Conservation (phyloP, 2,329 filamentous ascomycete species). For the Dothistroma septosporum region DNA sequence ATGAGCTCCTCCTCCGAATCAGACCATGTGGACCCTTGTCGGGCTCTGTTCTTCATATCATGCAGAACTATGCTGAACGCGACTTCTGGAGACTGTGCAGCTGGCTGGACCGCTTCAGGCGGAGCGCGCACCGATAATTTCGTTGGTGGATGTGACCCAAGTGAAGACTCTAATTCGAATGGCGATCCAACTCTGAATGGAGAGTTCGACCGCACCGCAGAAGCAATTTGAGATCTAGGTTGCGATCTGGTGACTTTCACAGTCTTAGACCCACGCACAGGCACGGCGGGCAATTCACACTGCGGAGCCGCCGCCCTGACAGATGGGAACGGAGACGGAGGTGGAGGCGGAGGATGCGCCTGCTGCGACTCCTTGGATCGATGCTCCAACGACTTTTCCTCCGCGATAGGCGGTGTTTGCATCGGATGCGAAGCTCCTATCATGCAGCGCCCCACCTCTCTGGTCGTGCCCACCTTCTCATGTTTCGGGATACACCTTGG, state of each 20-base stretch:
- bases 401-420: slow-evolving; percentile 18
- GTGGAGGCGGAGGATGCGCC: neutral
- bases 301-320: neutral
- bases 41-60: slow-evolving; percentile 2
- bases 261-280: neutral
- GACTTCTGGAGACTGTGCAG: neutral
- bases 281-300: neutral
- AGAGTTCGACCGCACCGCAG: neutral
- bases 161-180: neutral
- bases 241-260: neutral
- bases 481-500: neutral
- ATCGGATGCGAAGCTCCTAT: slow-evolving; percentile 5
- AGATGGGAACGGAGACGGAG: neutral
- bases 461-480: neutral
- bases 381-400: slow-evolving; percentile 15
- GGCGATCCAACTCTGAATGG: neutral
- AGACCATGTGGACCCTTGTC: neutral
- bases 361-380: neutral
- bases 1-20: neutral
- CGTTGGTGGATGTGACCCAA: neutral
- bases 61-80: slow-evolving; percentile 4
- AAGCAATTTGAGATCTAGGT: neutral
- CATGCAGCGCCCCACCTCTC: neutral
- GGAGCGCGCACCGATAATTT: neutral
- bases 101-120: neutral